phyloP scores from a whole-genome alignment of 139 green algal species.

The Closterium sp. region DNA sequence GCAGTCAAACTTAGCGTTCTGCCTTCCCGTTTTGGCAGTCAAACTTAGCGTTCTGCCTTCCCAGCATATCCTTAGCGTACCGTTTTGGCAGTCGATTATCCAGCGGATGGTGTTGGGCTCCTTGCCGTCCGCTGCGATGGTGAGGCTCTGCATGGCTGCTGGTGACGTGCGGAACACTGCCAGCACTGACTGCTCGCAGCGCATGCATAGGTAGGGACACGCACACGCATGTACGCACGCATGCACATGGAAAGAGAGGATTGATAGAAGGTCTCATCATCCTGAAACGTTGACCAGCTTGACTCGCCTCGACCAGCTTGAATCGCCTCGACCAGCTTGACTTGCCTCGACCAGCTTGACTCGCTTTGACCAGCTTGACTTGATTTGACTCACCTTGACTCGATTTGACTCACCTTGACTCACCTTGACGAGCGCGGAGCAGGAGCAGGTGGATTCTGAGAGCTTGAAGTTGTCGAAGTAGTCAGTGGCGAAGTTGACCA shows the following conservation, averaged over 20 bases:
- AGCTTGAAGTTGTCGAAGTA: slow-evolving; percentile 44
- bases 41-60: too few species aligned
- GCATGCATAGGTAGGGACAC: not conserved
- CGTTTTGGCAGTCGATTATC: slow-evolving; percentile 35
- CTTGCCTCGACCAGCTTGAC: too few species aligned
- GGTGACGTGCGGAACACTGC: slow-evolving; percentile 42
- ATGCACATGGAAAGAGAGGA: too few species aligned
- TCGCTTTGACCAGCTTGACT: not conserved
- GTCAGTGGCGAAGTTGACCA: slow-evolving; percentile 31
- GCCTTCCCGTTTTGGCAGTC: too few species aligned
- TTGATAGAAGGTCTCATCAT: too few species aligned
- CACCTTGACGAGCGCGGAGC: not conserved
- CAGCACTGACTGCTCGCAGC: slow-evolving; percentile 14
- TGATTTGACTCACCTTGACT: not conserved
- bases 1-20: too few species aligned
- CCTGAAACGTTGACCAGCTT: not conserved
- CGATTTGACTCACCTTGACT: not conserved
- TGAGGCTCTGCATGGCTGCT: slow-evolving; percentile 34
- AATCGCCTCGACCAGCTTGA: too few species aligned
- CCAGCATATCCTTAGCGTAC: not conserved
- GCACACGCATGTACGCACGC: not conserved
- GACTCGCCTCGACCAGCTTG: too few species aligned
- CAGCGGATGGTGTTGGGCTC: slow-evolving; percentile 35
- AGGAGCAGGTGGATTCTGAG: not conserved
- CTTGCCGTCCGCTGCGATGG: slow-evolving; percentile 19